Evolutionary conservation across 164 flowering plant genomes (phyloP), one percentile per base, ranked within the genome.

Genomic region (Buxus sempervirens): DNA sequence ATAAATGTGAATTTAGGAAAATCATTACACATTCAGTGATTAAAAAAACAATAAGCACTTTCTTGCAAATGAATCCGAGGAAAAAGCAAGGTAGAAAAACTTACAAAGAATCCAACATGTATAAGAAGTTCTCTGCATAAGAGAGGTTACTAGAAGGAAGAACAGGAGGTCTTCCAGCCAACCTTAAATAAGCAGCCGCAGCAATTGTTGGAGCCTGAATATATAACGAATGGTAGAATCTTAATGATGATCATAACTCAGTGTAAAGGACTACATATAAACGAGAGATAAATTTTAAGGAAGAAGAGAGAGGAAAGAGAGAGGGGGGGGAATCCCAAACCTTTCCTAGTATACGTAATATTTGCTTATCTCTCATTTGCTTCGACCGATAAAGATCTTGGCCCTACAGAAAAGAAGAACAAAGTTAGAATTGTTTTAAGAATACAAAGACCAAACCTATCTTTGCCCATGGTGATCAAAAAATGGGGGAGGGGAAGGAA

Each of bases 81-180:
- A 60, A 54, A 23, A 32, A 78, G 66, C 45, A 49, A 57, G 25
- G n/a, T 8, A 73, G 36, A 58, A 64, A 66, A 61, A 81, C 96
- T 65, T 89, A 96, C 99, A 96, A 60, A 51, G 99, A 96, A 78
- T 96, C 99, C 60, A 96, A 87, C 99, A 96, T 90, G 77, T 93
- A 96, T 27, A 96, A 78, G 81, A 96, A 96, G 84, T 96, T 96
- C 81, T 96, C 99, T 21, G 99, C 73, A 78, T 96, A 96, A 53
- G 97, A 96, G 57, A 96, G 92, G 64, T 76, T 91, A 83, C 75
- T 87, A 49, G 98, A 93, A 78, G 99, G 99, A 72, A 90, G 93
- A 76, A 93, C 97, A 32, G 99, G 91, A 64, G 97, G 95, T 71
- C 99, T 86, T 76, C 99, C 99, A n/a, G 97, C 96, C 90, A 93